Evolutionary conservation across 148 eudicot genomes (phyloP).

Genomic region (Nepenthes gracilis): DNA sequence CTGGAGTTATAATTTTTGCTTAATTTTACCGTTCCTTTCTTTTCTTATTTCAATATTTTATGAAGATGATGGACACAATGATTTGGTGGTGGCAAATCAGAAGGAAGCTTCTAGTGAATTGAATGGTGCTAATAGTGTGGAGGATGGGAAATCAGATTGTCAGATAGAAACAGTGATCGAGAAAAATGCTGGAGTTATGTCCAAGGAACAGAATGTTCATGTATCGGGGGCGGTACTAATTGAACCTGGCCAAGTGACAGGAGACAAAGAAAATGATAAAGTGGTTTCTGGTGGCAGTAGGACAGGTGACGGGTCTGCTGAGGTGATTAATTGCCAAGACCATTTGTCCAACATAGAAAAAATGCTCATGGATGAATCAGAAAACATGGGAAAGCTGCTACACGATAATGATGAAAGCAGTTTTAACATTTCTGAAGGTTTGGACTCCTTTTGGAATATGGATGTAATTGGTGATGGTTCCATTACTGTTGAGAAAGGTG

Average conservation of each 20-base stretch:
- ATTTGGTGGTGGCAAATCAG: constrained; percentile 11
- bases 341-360: background rate
- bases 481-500: background rate
- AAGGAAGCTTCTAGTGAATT: constrained; percentile 8
- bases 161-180: background rate
- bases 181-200: background rate
- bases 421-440: background rate
- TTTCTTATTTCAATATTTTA: background rate
- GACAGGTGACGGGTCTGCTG: background rate
- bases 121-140: constrained; percentile 9
- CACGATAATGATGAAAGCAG: background rate
- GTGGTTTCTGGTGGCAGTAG: background rate
- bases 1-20: too few species aligned
- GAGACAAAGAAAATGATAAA: background rate
- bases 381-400: background rate
- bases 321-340: background rate
- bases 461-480: background rate
- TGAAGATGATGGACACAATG: constrained; percentile 14
- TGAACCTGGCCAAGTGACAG: background rate
- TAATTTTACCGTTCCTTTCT: too few species aligned
- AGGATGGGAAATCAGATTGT: background rate
- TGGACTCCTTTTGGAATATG: background rate
- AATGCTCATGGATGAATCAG: constrained; percentile 2
- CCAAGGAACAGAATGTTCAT: background rate
- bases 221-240: background rate